Percentiles rank a stretch among this genome's conserved stretches.
Evolutionary conservation across 192 early-diverging fungal genomes (phyloP).

Genomic region (Gonapodya prolifera): DNA sequence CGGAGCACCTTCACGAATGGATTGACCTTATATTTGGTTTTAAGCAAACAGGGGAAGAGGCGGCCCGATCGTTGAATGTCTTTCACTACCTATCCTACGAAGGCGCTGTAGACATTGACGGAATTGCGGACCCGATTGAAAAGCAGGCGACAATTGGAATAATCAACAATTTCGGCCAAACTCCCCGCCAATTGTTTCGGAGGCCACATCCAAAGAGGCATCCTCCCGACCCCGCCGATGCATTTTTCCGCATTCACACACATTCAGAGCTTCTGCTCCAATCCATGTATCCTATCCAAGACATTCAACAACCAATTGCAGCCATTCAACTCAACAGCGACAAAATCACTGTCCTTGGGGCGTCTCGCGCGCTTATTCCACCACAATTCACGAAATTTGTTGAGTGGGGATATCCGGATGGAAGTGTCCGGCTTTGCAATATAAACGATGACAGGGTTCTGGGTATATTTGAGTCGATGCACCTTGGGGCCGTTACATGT

Average conservation of each 20-base stretch:
- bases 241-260: slow-evolving; percentile 27
- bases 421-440: slow-evolving; percentile 36
- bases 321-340: slow-evolving; percentile 32
- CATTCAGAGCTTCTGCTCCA: slow-evolving; percentile 37
- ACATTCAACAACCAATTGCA: slow-evolving; percentile 34
- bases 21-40: slow-evolving; percentile 94
- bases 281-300: slow-evolving; percentile 36
- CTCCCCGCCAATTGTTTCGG: slow-evolving; percentile 77
- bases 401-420: slow-evolving; percentile 53
- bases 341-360: slow-evolving; percentile 22
- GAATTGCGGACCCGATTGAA: slow-evolving; percentile 78
- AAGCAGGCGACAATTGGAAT: slow-evolving; percentile 79
- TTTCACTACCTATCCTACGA: slow-evolving; percentile 97
- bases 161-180: slow-evolving; percentile 97
- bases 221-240: slow-evolving; percentile 20
- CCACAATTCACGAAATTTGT: slow-evolving; percentile 32
- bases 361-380: slow-evolving; percentile 26
- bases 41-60: slow-evolving; percentile 80
- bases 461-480: slow-evolving; percentile 46
- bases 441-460: slow-evolving; percentile 38
- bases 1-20: slow-evolving; percentile 80
- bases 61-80: slow-evolving; percentile 77
- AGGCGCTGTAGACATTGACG: slow-evolving; percentile 85
- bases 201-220: slow-evolving; percentile 61
- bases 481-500: slow-evolving; percentile 39